phyloP scores from a whole-genome alignment of 2,329 filamentous ascomycete genomes.

The Arthrobotrys sinensis region DNA sequence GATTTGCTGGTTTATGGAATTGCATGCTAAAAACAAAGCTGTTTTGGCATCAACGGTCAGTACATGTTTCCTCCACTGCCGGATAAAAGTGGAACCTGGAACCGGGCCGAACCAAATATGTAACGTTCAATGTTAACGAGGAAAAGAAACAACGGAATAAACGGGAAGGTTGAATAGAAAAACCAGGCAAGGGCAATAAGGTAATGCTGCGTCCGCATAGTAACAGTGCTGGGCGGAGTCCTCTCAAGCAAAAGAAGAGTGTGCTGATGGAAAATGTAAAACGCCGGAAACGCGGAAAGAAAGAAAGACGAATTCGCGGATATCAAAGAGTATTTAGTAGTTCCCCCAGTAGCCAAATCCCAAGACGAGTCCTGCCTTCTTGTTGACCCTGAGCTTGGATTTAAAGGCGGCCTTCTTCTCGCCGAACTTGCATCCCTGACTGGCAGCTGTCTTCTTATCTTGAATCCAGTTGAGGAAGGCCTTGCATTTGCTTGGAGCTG shows the following conservation, averaged over 20 bases:
- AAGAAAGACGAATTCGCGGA: background rate
- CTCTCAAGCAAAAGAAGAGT: background rate
- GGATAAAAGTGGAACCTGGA: background rate
- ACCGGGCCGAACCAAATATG: background rate
- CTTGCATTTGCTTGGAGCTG: background rate
- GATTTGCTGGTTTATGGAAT: too few relatives aligned
- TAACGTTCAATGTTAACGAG: background rate
- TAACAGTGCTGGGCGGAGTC: too few relatives aligned
- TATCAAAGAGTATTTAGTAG: conserved; percentile 2
- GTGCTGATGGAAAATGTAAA: background rate
- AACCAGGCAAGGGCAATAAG: background rate
- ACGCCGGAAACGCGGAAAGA: background rate
- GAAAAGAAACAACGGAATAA: background rate
- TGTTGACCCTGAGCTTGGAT: conserved; percentile 16
- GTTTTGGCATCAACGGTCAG: background rate
- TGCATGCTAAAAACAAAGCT: background rate
- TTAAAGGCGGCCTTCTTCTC: conserved; percentile 16
- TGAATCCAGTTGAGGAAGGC: background rate
- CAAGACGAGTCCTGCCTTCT: conserved; percentile 30
- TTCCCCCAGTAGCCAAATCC: conserved; percentile 44
- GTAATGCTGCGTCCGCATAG: too few relatives aligned
- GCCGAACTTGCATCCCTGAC: background rate
- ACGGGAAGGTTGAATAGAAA: background rate
- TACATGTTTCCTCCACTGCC: background rate
- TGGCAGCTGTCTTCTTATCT: background rate